Evolutionary conservation across 768 basidiomycete species (phyloP), one percentile per base, ranked within the genome.

Genomic region (Neoboletus subvelutipes): DNA sequence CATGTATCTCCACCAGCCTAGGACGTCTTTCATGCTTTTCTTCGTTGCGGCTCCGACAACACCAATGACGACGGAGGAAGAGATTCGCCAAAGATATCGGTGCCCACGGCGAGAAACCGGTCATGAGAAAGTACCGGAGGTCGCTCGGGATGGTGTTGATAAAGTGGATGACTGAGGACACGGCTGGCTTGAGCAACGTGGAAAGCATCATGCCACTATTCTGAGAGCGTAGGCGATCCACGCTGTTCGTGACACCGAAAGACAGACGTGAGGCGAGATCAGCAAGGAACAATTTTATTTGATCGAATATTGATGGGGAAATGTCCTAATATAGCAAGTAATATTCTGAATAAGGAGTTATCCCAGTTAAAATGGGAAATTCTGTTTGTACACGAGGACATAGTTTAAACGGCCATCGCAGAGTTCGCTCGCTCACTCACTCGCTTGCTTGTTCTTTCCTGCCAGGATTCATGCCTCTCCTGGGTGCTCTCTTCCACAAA

Each of bases 401-500:
- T 40, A 60, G 54, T 53, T 61, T 39, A 60, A 53, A 47, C 52
- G 28, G 20, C 28, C 13, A 18, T 24, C 24, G 22, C 48, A 24
- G 34, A n/a, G 41, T 18, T 43, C 49, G 31, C 13, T 45, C 41
- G 7, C 17, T 41, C 22, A 9, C 26, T 61, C 43, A n/a, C 15
- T 42, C 29, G 13, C 36, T n/a, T 6, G 13, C 24, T n/a, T 10
- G 12, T 31, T 24, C 37, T 5, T 9, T 52, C 42, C 28, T 29
- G 26, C 37, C 28, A 39, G 24, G 22, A 15, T 37, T 50, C 61
- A 70, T 71, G 69, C 57, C 66, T 34, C 71, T 71, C 45, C 68
- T 71, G 2, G 68, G 68, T 3, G 69, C 67, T 29, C 29, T 71
- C 28, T 71, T 71, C 50, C 22, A 50, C 63, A 73, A 56, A 48